These are phyloP conservation scores for Microbotryum lychnidis-dioicae DNA, from an alignment of 1,284 basidiomycete species.

Conservation along the genomic window DNA sequence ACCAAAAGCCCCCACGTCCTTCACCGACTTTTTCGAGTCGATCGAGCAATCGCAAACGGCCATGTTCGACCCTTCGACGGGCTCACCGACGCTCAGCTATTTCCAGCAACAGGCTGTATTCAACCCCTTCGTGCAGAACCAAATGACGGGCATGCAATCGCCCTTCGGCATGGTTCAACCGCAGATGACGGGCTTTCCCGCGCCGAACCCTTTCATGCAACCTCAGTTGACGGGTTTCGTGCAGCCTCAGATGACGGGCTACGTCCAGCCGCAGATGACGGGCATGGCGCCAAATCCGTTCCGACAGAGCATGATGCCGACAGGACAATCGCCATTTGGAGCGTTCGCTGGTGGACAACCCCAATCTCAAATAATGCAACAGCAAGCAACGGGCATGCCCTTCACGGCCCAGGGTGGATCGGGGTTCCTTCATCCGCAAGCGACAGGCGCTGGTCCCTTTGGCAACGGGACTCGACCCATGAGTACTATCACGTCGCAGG, in stretches of 20 bases:
- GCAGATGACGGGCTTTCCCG: conserved; percentile 26
- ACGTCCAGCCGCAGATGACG: conserved; percentile 61
- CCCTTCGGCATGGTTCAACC: conserved; percentile 16
- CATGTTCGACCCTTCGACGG: conserved; percentile 54
- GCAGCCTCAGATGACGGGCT: conserved; percentile 35
- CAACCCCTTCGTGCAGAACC: conserved; percentile 69
- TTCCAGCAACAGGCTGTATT: conserved; percentile 57
- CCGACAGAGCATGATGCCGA: conserved; percentile 19
- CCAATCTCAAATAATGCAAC: conserved; percentile 10
- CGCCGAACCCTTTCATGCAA: conserved; percentile 22
- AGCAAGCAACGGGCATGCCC: not conserved
- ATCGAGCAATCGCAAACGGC: conserved; percentile 75
- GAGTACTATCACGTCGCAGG: conserved; percentile 15
- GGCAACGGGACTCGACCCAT: too few species aligned
- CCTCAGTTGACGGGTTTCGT: conserved; percentile 35
- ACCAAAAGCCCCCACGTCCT: conserved; percentile 43
- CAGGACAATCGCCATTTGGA: not conserved
- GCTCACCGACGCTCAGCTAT: conserved; percentile 46
- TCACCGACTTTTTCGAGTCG: conserved; percentile 82
- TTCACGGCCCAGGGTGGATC: not conserved
- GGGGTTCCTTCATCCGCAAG: conserved; percentile 5
- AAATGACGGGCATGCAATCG: conserved; percentile 26
- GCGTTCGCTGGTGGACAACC: not conserved
- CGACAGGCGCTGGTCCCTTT: not conserved
- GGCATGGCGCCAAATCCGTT: conserved; percentile 44